phyloP scores from a whole-genome alignment of 306 rosid genomes.

The Vachellia collinsii region DNA sequence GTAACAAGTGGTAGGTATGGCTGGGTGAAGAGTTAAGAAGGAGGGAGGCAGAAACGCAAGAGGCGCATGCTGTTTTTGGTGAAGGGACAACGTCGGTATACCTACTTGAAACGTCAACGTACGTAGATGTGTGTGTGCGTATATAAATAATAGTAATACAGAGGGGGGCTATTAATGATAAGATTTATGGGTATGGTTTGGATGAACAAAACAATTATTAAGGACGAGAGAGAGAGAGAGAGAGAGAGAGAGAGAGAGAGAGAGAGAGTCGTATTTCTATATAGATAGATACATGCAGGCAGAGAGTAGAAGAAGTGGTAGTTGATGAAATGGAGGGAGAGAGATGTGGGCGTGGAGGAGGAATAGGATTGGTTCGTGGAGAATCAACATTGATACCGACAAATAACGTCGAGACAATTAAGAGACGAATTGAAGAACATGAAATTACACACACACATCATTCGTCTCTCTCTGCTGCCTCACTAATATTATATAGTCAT shows the following conservation, averaged over 20 bases:
- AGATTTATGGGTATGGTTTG: background rate
- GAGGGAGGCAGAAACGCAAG: background rate
- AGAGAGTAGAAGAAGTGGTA: no score
- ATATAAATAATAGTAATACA: no score
- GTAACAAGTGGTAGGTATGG: background rate
- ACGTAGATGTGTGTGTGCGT: background rate
- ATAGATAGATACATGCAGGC: no score
- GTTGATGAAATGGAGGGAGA: background rate
- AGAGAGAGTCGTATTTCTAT: no score
- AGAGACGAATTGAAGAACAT: slow-evolving; percentile 19
- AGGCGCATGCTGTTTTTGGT: slow-evolving; percentile 9
- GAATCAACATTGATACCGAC: slow-evolving; percentile 44
- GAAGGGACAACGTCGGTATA: slow-evolving; percentile 27
- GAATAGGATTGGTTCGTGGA: slow-evolving; percentile 30
- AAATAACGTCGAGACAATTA: slow-evolving; percentile 37
- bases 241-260: no score
- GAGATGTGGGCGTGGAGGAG: slow-evolving; percentile 1
- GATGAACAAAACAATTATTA: background rate
- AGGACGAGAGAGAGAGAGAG: background rate
- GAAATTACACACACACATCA: background rate
- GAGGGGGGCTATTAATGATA: background rate
- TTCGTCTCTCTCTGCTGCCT: background rate
- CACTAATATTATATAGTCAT: background rate
- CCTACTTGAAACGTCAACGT: slow-evolving; percentile 33
- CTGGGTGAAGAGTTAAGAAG: background rate